Conservation (phyloP, 2,329 filamentous ascomycete species). For the Didymella lethalis region DNA sequence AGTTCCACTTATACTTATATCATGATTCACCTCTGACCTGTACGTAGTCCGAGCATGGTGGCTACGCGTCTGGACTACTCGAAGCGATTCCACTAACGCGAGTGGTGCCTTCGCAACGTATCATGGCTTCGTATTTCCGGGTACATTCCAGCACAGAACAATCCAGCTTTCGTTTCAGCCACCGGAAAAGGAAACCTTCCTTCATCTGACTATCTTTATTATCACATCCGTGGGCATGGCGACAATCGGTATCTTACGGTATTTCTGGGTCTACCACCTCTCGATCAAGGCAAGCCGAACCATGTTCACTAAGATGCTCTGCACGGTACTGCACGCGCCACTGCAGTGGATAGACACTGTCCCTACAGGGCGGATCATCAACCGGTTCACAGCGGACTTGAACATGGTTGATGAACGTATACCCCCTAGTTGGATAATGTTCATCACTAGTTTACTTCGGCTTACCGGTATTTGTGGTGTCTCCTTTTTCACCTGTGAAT, state of each 20-base stretch:
- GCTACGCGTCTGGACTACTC: slow-evolving; percentile 2
- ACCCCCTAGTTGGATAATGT: slow-evolving; percentile 55
- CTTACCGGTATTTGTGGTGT: slow-evolving; percentile 1
- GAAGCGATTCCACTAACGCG: neutral
- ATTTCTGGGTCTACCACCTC: slow-evolving; percentile 69
- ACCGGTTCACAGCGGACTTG: slow-evolving; percentile 81
- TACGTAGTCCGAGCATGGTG: slow-evolving; percentile 6
- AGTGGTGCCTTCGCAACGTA: neutral
- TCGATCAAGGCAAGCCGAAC: slow-evolving; percentile 57
- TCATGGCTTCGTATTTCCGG: neutral
- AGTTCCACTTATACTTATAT: slow-evolving; percentile 1
- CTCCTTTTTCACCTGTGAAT: neutral
- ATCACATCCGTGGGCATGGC: slow-evolving; percentile 72
- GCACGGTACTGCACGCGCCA: slow-evolving; percentile 73
- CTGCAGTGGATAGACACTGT: slow-evolving; percentile 73
- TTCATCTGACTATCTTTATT: slow-evolving; percentile 60
- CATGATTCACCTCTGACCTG: slow-evolving; percentile 1
- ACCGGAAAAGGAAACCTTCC: slow-evolving; percentile 1
- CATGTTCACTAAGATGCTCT: slow-evolving; percentile 65
- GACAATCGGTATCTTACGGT: slow-evolving; percentile 63
- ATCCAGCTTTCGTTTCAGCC: slow-evolving; percentile 1
- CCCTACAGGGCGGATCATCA: slow-evolving; percentile 77
- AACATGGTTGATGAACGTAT: slow-evolving; percentile 69
- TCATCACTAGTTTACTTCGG: neutral
- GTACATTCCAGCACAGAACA: neutral